These are phyloP conservation scores for Xylariaceae sp. DNA, from an alignment of 2,329 filamentous ascomycete genomes.

Conservation along the genomic window DNA sequence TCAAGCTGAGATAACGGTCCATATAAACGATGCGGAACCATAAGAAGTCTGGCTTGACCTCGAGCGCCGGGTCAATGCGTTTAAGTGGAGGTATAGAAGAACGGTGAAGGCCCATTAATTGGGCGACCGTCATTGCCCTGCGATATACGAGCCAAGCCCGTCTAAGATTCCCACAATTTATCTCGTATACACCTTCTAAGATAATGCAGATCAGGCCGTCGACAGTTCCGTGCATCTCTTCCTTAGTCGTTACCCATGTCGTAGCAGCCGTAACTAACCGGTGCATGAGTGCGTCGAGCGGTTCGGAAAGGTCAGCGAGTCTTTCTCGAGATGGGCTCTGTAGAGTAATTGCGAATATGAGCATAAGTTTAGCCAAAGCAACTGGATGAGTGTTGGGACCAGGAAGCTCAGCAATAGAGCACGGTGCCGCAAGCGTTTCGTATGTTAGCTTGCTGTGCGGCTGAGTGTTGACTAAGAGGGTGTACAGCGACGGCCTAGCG, in stretches of 20 bases:
- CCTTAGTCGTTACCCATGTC: slow-evolving; percentile 51
- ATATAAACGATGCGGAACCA: slow-evolving; percentile 10
- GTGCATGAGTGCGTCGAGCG: slow-evolving; percentile 11
- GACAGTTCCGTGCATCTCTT: slow-evolving; percentile 51
- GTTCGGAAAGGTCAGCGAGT: not conserved
- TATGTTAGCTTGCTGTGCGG: no score
- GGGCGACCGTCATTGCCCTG: slow-evolving; percentile 44
- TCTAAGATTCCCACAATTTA: slow-evolving; percentile 52
- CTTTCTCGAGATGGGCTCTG: slow-evolving; percentile 40
- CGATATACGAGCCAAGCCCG: slow-evolving; percentile 52
- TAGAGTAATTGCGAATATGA: slow-evolving; percentile 47
- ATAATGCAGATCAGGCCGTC: slow-evolving; percentile 58
- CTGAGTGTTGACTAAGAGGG: no score
- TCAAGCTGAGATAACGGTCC: slow-evolving; percentile 3
- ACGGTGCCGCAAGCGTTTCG: no score
- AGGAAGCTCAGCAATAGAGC: no score
- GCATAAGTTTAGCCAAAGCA: slow-evolving; percentile 50
- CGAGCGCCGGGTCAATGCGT: slow-evolving; percentile 3
- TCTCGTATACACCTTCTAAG: slow-evolving; percentile 52
- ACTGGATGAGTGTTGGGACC: slow-evolving; percentile 37
- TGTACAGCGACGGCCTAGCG: no score
- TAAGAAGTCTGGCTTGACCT: not conserved
- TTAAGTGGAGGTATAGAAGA: not conserved
- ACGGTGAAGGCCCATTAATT: slow-evolving; percentile 21
- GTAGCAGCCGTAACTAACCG: slow-evolving; percentile 37